Conservation (phyloP, 192 early-diverging fungal genomes). For the Funneliformis geosporum region DNA sequence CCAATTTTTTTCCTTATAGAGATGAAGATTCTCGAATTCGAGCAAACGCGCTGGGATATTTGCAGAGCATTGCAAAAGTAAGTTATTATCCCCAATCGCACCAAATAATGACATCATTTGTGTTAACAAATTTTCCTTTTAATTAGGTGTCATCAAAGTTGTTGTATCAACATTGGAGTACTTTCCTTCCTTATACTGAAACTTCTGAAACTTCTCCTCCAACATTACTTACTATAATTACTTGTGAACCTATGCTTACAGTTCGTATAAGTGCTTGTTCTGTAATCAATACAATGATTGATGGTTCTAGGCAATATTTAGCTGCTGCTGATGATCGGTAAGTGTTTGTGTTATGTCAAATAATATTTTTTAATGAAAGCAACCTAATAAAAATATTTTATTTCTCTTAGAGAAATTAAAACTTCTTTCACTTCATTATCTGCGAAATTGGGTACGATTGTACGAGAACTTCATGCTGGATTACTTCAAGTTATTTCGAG, state of each 20-base stretch:
- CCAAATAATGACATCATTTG: neutral
- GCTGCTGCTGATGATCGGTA: conserved; percentile 55
- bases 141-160: conserved; percentile 44
- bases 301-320: conserved; percentile 55
- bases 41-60: conserved; percentile 54
- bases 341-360: neutral
- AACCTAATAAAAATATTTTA: neutral
- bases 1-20: neutral
- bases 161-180: conserved; percentile 58
- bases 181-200: conserved; percentile 49
- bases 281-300: conserved; percentile 46
- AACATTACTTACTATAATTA: conserved; percentile 50
- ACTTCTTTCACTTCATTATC: conserved; percentile 52
- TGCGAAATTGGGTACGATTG: conserved; percentile 41
- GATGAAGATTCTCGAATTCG: conserved; percentile 39
- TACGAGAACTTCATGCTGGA: conserved; percentile 43
- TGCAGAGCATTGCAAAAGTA: conserved; percentile 52
- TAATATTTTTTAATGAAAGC: neutral
- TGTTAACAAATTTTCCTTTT: neutral
- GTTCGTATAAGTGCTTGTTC: conserved; percentile 53
- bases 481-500: conserved; percentile 36
- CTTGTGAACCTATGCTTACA: conserved; percentile 47
- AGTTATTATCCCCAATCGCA: neutral
- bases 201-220: conserved; percentile 35
- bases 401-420: conserved; percentile 34